Base-by-base conservation (phyloP, 768 basidiomycete species). In the Trichaptum fuscoviolaceum region DNA sequence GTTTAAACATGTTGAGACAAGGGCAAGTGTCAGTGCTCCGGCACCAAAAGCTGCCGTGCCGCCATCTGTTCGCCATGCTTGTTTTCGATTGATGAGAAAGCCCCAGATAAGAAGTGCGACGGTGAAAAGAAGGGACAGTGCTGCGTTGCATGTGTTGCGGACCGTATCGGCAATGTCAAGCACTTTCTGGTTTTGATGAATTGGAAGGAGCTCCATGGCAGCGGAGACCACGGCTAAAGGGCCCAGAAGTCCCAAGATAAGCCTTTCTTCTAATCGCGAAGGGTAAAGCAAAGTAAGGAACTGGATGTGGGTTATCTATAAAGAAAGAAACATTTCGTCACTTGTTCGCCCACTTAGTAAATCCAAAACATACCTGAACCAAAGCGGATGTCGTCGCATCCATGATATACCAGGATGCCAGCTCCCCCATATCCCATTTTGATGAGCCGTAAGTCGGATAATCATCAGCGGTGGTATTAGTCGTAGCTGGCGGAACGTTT, bases 1-100 rank as follows among this genome's bases (percentile, higher is more conserved):
- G 68, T 96, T 94, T 76, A 96, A 88, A 0, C 84, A 87, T 2
- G 94, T 95, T 65, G 90, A 91, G 57, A 90, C 78, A 62, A 95
- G 72, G 12, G 96, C 95, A n/a, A 99, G 84, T 0, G 83, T 71
- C 66, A 98, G 82, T 0, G 96, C 92, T 1, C 90, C 92, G 20
- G 83, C 84, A 20, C 97, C 97, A 71, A 99, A 99, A 0, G 88
- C 91, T 0, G 95, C 95, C 0, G 97, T 99, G 9, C 96, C 96
- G 17, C 97, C 97, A 71, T 99, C 96, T 0, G 91, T 92, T 36
- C 96, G 86, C 97, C 97, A 99, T 2, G 97, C 97, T 64, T 93
- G 87, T 60, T 86, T 83, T 25, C 95, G 87, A 73, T 99, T 98
- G 70, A 99, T 85, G 66, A 93, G 78, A 68, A 92, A 82, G 35